Conservation (phyloP, 352 stramenopile species). For the Pythium sp. region DNA sequence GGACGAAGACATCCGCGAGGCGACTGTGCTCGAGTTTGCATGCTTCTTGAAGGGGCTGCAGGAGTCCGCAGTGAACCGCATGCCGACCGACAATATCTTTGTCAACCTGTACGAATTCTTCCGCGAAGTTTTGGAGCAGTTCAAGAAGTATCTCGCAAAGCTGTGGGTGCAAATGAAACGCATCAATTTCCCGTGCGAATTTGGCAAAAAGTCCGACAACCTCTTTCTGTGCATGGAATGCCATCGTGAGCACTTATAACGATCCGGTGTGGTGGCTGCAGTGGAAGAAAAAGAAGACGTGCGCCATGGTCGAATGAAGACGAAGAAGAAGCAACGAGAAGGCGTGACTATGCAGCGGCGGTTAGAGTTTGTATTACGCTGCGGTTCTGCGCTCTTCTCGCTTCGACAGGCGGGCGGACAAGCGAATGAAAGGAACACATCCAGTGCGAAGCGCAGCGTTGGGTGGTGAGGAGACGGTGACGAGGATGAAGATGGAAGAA, state of each 20-base stretch:
- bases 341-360: too few relatives aligned
- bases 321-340: not conserved
- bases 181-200: conserved; percentile 74
- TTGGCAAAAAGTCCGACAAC: conserved; percentile 72
- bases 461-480: not conserved
- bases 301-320: not conserved
- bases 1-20: conserved; percentile 74
- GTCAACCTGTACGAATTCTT: conserved; percentile 62
- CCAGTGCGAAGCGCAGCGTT: conserved; percentile 7
- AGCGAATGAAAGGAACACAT: conserved; percentile 2
- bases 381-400: too few relatives aligned
- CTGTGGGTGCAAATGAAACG: conserved; percentile 48
- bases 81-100: conserved; percentile 54
- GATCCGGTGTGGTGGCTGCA: not conserved
- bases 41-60: conserved; percentile 47
- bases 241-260: conserved; percentile 74
- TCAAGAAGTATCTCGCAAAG: conserved; percentile 70
- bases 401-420: not conserved
- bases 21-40: conserved; percentile 55
- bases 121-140: conserved; percentile 48
- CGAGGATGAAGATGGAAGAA: not conserved
- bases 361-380: too few relatives aligned
- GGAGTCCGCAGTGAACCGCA: conserved; percentile 22
- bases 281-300: too few relatives aligned
- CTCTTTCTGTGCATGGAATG: conserved; percentile 85